phyloP scores from a whole-genome alignment of 768 basidiomycete genomes.

The Macrolepiota fuliginosa region DNA sequence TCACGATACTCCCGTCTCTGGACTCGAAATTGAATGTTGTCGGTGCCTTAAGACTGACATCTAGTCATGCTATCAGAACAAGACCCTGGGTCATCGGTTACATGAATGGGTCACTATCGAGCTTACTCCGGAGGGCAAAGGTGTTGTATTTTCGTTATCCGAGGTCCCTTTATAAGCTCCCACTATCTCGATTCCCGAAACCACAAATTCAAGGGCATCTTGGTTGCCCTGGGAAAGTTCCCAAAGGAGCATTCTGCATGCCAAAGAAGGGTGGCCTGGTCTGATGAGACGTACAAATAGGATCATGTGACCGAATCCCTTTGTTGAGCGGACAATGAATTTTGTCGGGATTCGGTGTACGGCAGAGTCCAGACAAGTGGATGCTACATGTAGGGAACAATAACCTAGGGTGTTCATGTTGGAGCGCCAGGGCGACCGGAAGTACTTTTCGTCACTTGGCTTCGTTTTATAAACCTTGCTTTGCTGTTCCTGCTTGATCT shows the following conservation, averaged over 20 bases:
- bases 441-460: neutral
- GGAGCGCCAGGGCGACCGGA: constrained; percentile 2
- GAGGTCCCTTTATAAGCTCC: too few relatives aligned
- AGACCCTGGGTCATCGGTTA: too few relatives aligned
- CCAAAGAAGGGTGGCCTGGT: neutral
- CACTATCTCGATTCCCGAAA: neutral
- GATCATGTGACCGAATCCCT: constrained; percentile 2
- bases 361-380: neutral
- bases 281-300: neutral
- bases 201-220: neutral
- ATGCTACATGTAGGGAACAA: constrained; percentile 4
- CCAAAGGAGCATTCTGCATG: neutral
- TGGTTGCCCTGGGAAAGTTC: neutral
- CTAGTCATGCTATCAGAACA: too few relatives aligned
- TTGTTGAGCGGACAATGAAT: constrained; percentile 2
- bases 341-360: neutral
- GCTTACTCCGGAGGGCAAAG: too few relatives aligned
- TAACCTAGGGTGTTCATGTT: neutral
- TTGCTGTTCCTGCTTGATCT: neutral
- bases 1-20: too few relatives aligned
- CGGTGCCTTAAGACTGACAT: too few relatives aligned
- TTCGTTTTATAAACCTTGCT: neutral
- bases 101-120: too few relatives aligned
- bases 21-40: too few relatives aligned
- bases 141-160: too few relatives aligned